A percentile compares a stretch with the other conserved stretches of the same genome.
phyloP scores from a whole-genome alignment of 2,329 filamentous ascomycete genomes.

The Aspergillus udagawae region DNA sequence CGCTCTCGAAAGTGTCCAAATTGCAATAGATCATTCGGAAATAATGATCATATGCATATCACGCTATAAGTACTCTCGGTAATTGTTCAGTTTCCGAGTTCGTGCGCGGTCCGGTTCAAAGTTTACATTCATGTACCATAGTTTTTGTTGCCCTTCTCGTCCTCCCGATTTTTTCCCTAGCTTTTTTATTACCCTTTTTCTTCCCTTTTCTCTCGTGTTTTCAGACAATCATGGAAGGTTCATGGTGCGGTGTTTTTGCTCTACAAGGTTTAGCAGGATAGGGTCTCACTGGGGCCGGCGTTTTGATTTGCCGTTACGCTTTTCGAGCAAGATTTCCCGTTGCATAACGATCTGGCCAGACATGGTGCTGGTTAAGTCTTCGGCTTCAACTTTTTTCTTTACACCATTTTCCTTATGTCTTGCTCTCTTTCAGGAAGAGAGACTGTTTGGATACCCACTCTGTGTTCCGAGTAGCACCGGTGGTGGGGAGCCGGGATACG shows the following conservation, averaged over 20 bases:
- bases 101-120: slow-evolving; percentile 7
- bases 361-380: slow-evolving; percentile 15
- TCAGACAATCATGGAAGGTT: slow-evolving; percentile 23
- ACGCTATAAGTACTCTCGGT: slow-evolving; percentile 35
- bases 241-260: slow-evolving; percentile 34
- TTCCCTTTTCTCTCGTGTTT: slow-evolving; percentile 9
- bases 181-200: slow-evolving; percentile 14
- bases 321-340: slow-evolving; percentile 16
- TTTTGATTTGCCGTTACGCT: slow-evolving; percentile 22
- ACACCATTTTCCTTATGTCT: slow-evolving; percentile 4
- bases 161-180: slow-evolving; percentile 10
- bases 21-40: slow-evolving; percentile 88
- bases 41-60: slow-evolving; percentile 75
- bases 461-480: slow-evolving; percentile 20
- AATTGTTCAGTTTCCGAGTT: slow-evolving; percentile 1
- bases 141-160: slow-evolving; percentile 18
- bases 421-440: slow-evolving; percentile 5
- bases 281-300: slow-evolving; percentile 27
- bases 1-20: slow-evolving; percentile 93
- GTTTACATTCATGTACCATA: slow-evolving; percentile 31
- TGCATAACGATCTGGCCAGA: slow-evolving; percentile 18
- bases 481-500: slow-evolving; percentile 19
- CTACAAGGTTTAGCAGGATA: slow-evolving; percentile 29
- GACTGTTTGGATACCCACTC: slow-evolving; percentile 29
- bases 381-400: slow-evolving; percentile 10